Evolutionary conservation across 208 protist species (phyloP), one percentile per base, ranked within the genome.

Genomic region (Acanthamoeba triangularis): DNA sequence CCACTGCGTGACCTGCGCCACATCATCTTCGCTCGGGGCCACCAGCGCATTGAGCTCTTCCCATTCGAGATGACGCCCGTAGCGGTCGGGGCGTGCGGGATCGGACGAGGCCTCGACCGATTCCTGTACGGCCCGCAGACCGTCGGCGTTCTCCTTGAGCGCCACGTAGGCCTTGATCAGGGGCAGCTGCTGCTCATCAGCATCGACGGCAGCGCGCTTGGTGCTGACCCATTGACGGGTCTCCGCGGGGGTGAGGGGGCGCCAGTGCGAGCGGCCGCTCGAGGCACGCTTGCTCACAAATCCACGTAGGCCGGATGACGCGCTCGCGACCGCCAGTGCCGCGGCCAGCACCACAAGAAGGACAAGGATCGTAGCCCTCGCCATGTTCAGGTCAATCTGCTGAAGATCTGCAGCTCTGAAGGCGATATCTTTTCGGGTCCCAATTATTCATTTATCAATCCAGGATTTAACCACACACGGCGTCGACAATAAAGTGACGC

Each of bases 61-160:
- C 35, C 88, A 56, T 11, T 93, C 74, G 52, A 95, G 94, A 23
- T 95, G 94, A 18, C 72, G 72, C 5, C 94, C 78, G 33, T 76
- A 95, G 41, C 10, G 56, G 54, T 54, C 37, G 13, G 82, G 69
- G 52, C 37, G 25, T 2, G 20, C 16, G 11, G 94, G 94, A 37
- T 95, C 78, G 3, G 94, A 90, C 18, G 63, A 41, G 16, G 44
- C 80, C 41, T 76, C 33, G 13, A 67, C 80, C 7, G 74, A 16
- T 7, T 16, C 74, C 11, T 52, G 37, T 14, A 93, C 14, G 16
- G 20, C 20, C 41, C n/a, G 20, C 11, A 95, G 33, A n/a, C 63
- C 74, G 5, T 3, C 49, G 13, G 37, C 18, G n/a, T 95, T 95
- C 59, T 95, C 94, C 72, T 63, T 84, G 30, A 95, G 76, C 7